These are phyloP conservation scores for Leccinellum luteum DNA, from an alignment of 768 basidiomycete genomes.

Conservation along the genomic window DNA sequence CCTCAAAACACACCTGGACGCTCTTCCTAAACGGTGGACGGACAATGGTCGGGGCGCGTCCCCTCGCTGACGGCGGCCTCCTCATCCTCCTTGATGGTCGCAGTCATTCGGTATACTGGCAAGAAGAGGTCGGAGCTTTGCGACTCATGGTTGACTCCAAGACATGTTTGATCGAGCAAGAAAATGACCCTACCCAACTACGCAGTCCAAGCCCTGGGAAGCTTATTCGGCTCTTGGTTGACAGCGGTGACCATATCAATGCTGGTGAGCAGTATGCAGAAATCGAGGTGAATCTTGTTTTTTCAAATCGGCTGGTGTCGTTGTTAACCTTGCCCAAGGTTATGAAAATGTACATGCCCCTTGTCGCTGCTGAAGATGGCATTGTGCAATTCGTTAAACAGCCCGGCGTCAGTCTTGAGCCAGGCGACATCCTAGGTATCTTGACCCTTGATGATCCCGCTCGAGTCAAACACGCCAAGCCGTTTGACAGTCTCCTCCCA, in stretches of 20 bases:
- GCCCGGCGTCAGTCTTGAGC: constrained; percentile 93
- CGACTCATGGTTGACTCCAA: constrained; percentile 94
- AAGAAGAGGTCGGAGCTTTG: constrained; percentile 94
- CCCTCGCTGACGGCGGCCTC: constrained; percentile 92
- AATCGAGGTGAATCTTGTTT: constrained; percentile 70
- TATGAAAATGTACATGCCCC: constrained; percentile 99
- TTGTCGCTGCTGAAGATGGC: constrained; percentile 92
- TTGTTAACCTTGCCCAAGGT: constrained; percentile 45
- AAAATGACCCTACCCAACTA: constrained; percentile 98
- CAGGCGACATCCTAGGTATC: constrained; percentile 97
- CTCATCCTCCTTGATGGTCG: constrained; percentile 89
- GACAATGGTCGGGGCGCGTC: constrained; percentile 87
- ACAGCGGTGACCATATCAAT: constrained; percentile 95
- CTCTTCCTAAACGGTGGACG: constrained; percentile 95
- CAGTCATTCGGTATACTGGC: constrained; percentile 97
- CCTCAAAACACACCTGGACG: constrained; percentile 86
- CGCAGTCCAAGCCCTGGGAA: constrained; percentile 96
- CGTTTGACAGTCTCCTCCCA: constrained; percentile 93
- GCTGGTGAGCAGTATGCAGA: constrained; percentile 98
- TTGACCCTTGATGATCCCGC: constrained; percentile 93
- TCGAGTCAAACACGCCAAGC: constrained; percentile 97
- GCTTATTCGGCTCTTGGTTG: constrained; percentile 89
- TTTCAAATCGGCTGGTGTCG: not conserved
- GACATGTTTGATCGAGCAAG: constrained; percentile 98
- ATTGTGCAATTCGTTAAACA: constrained; percentile 96